Base-by-base conservation (phyloP, 495 filamentous ascomycete genomes). In the Xylaria longipes region DNA sequence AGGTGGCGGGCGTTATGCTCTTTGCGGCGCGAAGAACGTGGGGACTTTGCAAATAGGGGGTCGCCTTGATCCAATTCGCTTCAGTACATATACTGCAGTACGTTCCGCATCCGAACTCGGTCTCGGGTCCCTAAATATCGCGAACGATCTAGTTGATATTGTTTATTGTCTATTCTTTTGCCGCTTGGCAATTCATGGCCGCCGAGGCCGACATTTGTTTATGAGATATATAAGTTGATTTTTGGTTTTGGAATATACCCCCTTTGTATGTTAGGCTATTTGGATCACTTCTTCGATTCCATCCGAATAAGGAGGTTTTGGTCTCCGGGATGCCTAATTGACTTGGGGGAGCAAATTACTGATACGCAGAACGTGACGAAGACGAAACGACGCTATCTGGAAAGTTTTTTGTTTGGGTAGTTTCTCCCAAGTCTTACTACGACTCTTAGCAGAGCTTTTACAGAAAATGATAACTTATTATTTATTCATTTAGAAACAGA, bases 161-260 rank as follows among this genome's bases (percentile, higher is more conserved):
- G 39, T 71, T 58, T 71, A 71, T 58, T 60, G 45, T 66, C 54
- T 60, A 65, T 45, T 71, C 69, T 45, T 60, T 22, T 20, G 12
- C 8, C 29, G 1, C 35, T 33, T 41, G 39, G 41, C 67, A 27
- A 39, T 17, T 37, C 14, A 25, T 4, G 56, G 35, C 45, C 29
- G 31, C n/a, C 25, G 50, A 39, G 17, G 27, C 50, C n/a, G 27
- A 35, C 20, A 43, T 60, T 64, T 65, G 2, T 71, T 65, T 5
- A 60, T 39, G 69, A 71, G 69, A 58, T 27, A 48, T 57, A 45
- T 64, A 65, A 43, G 39, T 48, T 45, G 61, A 33, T 66, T 58
- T 17, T 71, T 39, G 48, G n/a, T 65, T 71, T 66, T 60, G 46
- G 69, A 64, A 66, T 71, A 71, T 71, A 71, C 69, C 69, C 69